phyloP scores from a whole-genome alignment of 2,329 filamentous ascomycete genomes.

The Fusarium sp. region DNA sequence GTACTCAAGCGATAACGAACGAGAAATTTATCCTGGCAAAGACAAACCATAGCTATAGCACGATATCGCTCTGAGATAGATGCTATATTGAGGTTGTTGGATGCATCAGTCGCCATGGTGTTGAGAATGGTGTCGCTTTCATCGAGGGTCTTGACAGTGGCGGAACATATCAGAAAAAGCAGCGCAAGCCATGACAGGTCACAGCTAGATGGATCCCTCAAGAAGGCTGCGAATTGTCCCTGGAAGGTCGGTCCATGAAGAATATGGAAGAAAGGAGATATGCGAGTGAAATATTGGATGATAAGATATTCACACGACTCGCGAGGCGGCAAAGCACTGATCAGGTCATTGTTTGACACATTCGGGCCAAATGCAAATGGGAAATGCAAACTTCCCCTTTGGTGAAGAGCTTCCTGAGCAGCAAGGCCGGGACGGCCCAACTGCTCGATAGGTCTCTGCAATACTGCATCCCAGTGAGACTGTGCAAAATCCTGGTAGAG shows the following conservation, averaged over 20 bases:
- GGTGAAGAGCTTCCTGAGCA: not conserved
- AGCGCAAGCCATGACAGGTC: slow-evolving; percentile 37
- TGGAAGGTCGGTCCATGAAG: slow-evolving; percentile 41
- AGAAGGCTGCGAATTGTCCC: slow-evolving; percentile 25
- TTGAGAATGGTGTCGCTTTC: slow-evolving; percentile 9
- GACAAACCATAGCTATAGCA: slow-evolving; percentile 22
- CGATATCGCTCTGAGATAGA: slow-evolving; percentile 2
- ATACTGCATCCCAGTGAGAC: slow-evolving; percentile 2
- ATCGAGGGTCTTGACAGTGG: slow-evolving; percentile 22
- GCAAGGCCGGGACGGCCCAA: not conserved
- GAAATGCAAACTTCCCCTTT: slow-evolving; percentile 1
- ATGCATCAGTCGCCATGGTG: not conserved
- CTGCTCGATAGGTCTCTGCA: not conserved
- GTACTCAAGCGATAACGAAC: slow-evolving; percentile 34
- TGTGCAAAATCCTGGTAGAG: not conserved
- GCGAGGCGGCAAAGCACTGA: slow-evolving; percentile 17
- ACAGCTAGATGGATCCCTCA: not conserved
- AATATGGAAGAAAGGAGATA: slow-evolving; percentile 35
- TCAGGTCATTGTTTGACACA: not conserved
- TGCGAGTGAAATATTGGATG: slow-evolving; percentile 25
- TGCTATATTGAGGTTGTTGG: not conserved
- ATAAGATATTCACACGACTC: slow-evolving; percentile 28
- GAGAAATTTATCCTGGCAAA: slow-evolving; percentile 35
- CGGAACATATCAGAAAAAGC: slow-evolving; percentile 36
- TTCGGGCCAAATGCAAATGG: not conserved